phyloP scores from a whole-genome alignment of 2,329 filamentous ascomycete species.

The Sclerotinia trifoliorum region DNA sequence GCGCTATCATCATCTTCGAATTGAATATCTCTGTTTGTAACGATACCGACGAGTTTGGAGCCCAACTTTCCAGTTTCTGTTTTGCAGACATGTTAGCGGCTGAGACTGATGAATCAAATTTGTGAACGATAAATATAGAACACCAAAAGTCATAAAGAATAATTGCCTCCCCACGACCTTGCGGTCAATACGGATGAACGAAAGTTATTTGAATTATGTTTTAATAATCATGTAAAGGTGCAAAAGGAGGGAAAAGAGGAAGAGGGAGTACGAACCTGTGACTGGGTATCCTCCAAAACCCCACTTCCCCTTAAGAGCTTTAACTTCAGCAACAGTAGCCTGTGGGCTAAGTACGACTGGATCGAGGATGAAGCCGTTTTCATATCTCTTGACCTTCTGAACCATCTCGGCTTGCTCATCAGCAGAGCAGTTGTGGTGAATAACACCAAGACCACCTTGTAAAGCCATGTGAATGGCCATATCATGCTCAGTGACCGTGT shows the following conservation, averaged over 20 bases:
- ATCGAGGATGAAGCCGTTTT: conserved; percentile 98
- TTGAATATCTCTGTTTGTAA: conserved; percentile 97
- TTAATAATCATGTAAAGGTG: conserved; percentile 69
- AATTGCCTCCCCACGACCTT: conserved; percentile 78
- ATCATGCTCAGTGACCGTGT: conserved; percentile 98
- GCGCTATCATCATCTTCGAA: conserved; percentile 77
- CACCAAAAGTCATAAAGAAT: conserved; percentile 47
- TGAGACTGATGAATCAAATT: neutral
- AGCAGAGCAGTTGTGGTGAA: conserved; percentile 99
- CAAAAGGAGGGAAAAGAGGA: conserved; percentile 35
- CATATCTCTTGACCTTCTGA: conserved; percentile 96
- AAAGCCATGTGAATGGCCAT: conserved; percentile 98
- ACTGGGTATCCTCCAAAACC: conserved; percentile 98
- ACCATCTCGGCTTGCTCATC: conserved; percentile 99
- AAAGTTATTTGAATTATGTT: conserved; percentile 88
- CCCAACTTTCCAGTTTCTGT: conserved; percentile 87
- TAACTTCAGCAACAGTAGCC: conserved; percentile 88
- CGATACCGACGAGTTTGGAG: conserved; percentile 94
- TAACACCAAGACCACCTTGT: conserved; percentile 85
- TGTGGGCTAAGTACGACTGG: conserved; percentile 85
- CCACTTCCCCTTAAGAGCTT: conserved; percentile 94
- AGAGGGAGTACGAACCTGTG: conserved; percentile 70
- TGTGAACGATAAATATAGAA: conserved; percentile 24
- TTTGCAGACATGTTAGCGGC: conserved; percentile 42
- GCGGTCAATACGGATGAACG: conserved; percentile 98